Conservation (phyloP, 805 yeast species). For the Cyberlindnera saturnus region DNA sequence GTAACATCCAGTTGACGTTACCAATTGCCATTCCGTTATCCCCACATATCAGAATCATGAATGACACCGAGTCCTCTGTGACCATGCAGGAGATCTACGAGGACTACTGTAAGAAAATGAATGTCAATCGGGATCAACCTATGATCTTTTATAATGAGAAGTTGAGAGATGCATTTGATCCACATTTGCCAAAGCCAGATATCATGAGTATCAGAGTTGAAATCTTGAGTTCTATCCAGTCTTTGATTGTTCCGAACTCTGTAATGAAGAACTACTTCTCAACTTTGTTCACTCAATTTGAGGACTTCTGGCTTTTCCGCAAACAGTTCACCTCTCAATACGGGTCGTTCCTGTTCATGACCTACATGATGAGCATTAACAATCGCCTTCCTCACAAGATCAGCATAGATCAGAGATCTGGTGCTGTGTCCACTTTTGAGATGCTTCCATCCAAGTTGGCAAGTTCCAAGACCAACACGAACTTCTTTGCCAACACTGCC, state of each 20-base stretch:
- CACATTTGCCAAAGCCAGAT: constrained; percentile 90
- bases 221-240: constrained; percentile 83
- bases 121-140: constrained; percentile 82
- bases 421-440: constrained; percentile 89
- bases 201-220: constrained; percentile 83
- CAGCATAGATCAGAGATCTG: constrained; percentile 72
- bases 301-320: constrained; percentile 95
- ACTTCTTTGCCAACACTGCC: constrained; percentile 30
- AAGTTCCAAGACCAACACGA: constrained; percentile 32
- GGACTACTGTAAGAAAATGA: constrained; percentile 67
- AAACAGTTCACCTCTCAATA: constrained; percentile 93
- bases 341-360: constrained; percentile 87
- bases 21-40: constrained; percentile 93
- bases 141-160: constrained; percentile 80
- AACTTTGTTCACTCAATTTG: constrained; percentile 65
- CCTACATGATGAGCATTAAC: constrained; percentile 91
- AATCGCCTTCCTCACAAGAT: constrained; percentile 93
- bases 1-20: constrained; percentile 77
- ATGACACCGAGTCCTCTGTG: constrained; percentile 68
- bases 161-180: constrained; percentile 88
- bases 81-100: constrained; percentile 82
- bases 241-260: constrained; percentile 78
- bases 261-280: constrained; percentile 76
- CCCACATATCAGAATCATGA: constrained; percentile 89
- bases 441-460: constrained; percentile 88